Base-by-base conservation (phyloP, 148 eudicot genomes). In the Arctostaphylos glauca region DNA sequence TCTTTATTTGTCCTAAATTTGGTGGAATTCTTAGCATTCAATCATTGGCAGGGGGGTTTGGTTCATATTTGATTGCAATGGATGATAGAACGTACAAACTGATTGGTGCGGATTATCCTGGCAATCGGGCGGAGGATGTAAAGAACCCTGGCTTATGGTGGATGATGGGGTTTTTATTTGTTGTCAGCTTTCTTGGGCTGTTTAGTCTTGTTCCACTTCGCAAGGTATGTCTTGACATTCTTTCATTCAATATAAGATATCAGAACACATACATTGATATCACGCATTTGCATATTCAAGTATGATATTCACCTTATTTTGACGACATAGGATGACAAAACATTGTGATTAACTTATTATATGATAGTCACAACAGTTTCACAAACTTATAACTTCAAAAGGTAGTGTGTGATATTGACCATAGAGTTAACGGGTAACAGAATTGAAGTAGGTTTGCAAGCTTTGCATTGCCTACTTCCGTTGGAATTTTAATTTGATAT, bases 201-300 rank as follows among this genome's bases (percentile, higher is more conserved):
- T 95, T 95, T 82, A 92, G 98, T 86, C 98, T 95, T 60, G 96
- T 94, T 80, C 98, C 98, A 41, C 98, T 95, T 76, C 93, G 98
- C 6, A 95, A 95, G 98, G 98, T 94, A 89, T 46, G 68, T 70
- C 77, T 13, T 72, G 18, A 21, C 15, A 10, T 60, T 53, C 23
- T 44, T 83, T 74, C 21, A 10, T 14, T 50, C 6, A 19, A 18
- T 18, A 7, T 44, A 14, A 14, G 47, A 47, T 47, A 47, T 47
- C 5, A 3, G 5, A 72, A n/a, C 5, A 19, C 2, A n/a, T n/a
- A 1, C 0, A 47, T 9, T 5, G 3, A 25, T 67, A 9, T 6
- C 13, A 67, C 14, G 16, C 68, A 13, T 8, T 9, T 47, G 13
- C 21, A n/a, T 44, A 46, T 15, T 73, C 54, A 18, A 74, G 10